Base-by-base conservation (phyloP, 164 flowering plant genomes). In the Aristolochia californica region DNA sequence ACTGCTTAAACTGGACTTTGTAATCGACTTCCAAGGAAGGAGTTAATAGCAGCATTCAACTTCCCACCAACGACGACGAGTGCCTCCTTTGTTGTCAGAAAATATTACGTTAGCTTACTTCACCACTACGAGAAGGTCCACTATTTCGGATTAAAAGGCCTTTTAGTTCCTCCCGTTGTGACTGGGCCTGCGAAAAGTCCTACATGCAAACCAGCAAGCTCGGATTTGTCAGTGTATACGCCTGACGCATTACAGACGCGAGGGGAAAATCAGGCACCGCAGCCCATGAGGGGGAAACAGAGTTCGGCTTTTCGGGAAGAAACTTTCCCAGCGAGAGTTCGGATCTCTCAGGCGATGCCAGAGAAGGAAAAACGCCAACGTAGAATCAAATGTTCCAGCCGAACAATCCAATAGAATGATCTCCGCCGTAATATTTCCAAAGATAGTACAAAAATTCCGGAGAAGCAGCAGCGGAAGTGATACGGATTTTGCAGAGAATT, bases 41-140 rank as follows among this genome's bases (percentile, higher is more conserved):
- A 85, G 64, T 79, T 88, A 62, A 72, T 93, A 8, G 56, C 64
- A 24, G 75, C 71, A 18, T 88, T 88, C 61, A 76, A 56, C 16
- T 84, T 91, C 64, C 77, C 90, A 18, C 75, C 89, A 21, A 90
- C 87, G 0, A 79, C 94, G 27, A 91, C 98, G 17, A 91, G 96
- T 66, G 95, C 91, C 65, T 85, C 96, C 11, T 85, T 73, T 72
- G 94, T 85, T 5, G 53, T 85, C 62, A 81, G 81, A 68, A 88
- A 83, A 54, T 87, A 88, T 58, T 91, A 91, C 56, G 62, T 61
- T 34, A 65, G 62, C 55, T 77, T 82, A 28, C 96, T 91, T 16
- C 74, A 70, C 66, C 83, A 80, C 12, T 88, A 76, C 48, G 98
- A 91, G 65, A 89, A 81, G 12, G 91, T 78, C 62, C 78, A 91